Base-by-base conservation (phyloP, 352 stramenopile species). In the Lagenidium giganteum region DNA sequence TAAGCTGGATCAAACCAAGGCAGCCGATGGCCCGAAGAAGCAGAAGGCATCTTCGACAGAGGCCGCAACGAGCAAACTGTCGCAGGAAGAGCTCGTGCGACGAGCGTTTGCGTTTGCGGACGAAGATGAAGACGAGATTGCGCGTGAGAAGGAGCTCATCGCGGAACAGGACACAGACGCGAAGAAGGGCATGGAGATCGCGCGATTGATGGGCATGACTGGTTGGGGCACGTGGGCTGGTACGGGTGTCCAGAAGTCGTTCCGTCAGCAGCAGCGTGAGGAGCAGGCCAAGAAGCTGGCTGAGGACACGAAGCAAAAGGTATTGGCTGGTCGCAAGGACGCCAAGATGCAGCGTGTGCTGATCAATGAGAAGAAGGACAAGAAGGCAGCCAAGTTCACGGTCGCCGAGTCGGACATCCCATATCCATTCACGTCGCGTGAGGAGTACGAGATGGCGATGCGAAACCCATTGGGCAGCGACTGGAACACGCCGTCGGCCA, bases 401-500 rank as follows among this genome's bases (percentile, higher is more conserved):
- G 71, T 94, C 4, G 59, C 80, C 35, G 80, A 97, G 44, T n/a
- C n/a, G n/a, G n/a, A n/a, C n/a, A 90, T 99, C 33, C 96, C 96
- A 42, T 98, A 98, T 69, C 96, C 96, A 23, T 99, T 98, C 68
- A 98, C 83, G 40, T 97, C 83, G 46, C 82, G 93, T 32, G 89
- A 93, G 54, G 89, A 99, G 72, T 99, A 99, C 68, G 96, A 99
- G 67, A 83, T 87, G 47, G 90, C 91, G 32, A 98, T 99, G 82
- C 87, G 72, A 66, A 97, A 88, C 70, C 95, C 79, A 41, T 86
- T 93, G 64, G 93, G 96, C 39, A 83, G 70, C 48, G 85, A 96
- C 54, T 99, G 95, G 95, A 98, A 98, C 66, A 97, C 95, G 16
- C 72, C 82, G 8, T 51, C 83, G 33, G 75, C 90, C 18, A 92